Conservation (phyloP, 345 rosid genomes). For the Erodium maritimum region DNA sequence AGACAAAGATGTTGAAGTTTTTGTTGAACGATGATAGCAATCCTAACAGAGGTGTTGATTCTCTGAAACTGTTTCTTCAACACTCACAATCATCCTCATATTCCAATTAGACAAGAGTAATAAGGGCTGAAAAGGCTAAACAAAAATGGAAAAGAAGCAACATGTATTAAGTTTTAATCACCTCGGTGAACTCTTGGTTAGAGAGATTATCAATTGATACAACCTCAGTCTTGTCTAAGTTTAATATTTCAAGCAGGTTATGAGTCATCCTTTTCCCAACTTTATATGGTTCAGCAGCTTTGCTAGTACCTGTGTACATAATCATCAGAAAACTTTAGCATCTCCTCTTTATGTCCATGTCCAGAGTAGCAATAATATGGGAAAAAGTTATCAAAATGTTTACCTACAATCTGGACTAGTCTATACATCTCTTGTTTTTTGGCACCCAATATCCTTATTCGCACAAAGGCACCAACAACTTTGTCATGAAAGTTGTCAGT, state of each 20-base stretch:
- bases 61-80: background rate
- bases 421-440: slow-evolving; percentile 98
- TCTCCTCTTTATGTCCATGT: background rate
- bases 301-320: slow-evolving; percentile 61
- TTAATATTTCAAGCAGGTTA: slow-evolving; percentile 71
- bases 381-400: slow-evolving; percentile 15
- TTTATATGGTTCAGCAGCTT: slow-evolving; percentile 69
- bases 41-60: too few relatives aligned
- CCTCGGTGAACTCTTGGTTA: slow-evolving; percentile 99
- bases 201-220: slow-evolving; percentile 85
- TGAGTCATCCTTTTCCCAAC: slow-evolving; percentile 79
- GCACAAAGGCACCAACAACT: slow-evolving; percentile 80
- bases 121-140: slow-evolving; percentile 3
- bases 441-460: slow-evolving; percentile 84
- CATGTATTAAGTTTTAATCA: slow-evolving; percentile 12
- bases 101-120: background rate
- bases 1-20: too few relatives aligned
- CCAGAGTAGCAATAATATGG: slow-evolving; percentile 4
- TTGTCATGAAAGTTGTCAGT: slow-evolving; percentile 62
- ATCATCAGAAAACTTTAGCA: slow-evolving; percentile 9
- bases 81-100: background rate
- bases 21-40: too few relatives aligned
- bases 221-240: slow-evolving; percentile 81
- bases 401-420: slow-evolving; percentile 93
- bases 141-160: slow-evolving; percentile 2